A percentile compares a stretch with the other conserved stretches of the same genome.
Conservation (phyloP, 2,329 filamentous ascomycete genomes). For the Juglanconis juglandina region DNA sequence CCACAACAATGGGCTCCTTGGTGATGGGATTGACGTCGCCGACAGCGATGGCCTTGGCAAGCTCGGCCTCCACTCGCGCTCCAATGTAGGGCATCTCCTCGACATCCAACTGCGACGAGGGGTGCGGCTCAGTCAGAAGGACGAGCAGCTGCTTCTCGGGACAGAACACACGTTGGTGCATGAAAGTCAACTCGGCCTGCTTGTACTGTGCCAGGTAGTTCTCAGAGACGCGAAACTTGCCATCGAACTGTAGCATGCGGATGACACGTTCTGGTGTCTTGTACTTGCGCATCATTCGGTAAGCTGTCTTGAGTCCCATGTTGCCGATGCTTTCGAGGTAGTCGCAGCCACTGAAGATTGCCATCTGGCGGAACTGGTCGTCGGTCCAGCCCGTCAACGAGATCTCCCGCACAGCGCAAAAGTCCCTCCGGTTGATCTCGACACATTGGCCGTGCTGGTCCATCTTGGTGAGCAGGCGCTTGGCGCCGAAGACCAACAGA, state of each 20-base stretch:
- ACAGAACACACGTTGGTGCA: slow-evolving; percentile 94
- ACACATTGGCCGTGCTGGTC: slow-evolving; percentile 91
- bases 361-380: slow-evolving; percentile 87
- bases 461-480: slow-evolving; percentile 85
- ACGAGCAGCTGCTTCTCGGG: slow-evolving; percentile 68
- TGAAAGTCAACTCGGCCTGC: slow-evolving; percentile 85
- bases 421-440: slow-evolving; percentile 85
- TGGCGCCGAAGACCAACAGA: slow-evolving; percentile 89
- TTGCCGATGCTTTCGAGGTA: slow-evolving; percentile 84
- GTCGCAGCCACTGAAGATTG: slow-evolving; percentile 93
- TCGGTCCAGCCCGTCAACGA: slow-evolving; percentile 91
- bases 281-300: slow-evolving; percentile 85
- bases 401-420: slow-evolving; percentile 82
- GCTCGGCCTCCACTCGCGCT: slow-evolving; percentile 60
- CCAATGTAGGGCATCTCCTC: slow-evolving; percentile 81
- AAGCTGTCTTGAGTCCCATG: slow-evolving; percentile 89
- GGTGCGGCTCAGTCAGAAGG: slow-evolving; percentile 66
- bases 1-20: slow-evolving; percentile 59
- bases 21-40: slow-evolving; percentile 90
- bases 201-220: slow-evolving; percentile 79
- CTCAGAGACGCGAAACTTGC: slow-evolving; percentile 74
- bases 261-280: slow-evolving; percentile 82
- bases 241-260: slow-evolving; percentile 82
- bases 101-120: slow-evolving; percentile 51
- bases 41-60: slow-evolving; percentile 70